A percentile compares a stretch with the other conserved stretches of the same genome.
phyloP scores from a whole-genome alignment of 2,329 filamentous ascomycete genomes.

The Colletotrichum acutatum region DNA sequence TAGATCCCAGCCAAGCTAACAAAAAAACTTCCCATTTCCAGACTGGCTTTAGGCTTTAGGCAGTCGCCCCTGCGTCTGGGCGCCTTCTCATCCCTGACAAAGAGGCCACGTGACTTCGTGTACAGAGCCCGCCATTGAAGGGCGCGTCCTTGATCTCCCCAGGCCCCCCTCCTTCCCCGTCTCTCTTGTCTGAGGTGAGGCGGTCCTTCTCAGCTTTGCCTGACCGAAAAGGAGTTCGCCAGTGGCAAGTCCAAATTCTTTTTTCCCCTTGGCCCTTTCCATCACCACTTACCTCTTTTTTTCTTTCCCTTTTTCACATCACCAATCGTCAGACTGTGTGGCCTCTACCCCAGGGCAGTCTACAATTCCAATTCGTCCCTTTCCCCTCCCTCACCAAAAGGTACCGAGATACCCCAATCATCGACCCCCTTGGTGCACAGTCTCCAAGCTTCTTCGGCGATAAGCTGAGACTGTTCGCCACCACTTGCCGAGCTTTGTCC shows the following conservation, averaged over 20 bases:
- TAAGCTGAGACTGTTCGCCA: constrained; percentile 33
- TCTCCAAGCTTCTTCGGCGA: constrained; percentile 12
- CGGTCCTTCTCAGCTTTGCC: neutral
- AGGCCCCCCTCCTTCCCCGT: neutral
- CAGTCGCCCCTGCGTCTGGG: constrained; percentile 4
- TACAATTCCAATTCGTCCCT: neutral
- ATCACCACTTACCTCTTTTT: neutral
- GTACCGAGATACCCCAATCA: neutral
- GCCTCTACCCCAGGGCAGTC: neutral
- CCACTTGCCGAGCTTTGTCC: constrained; percentile 33
- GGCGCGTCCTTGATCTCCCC: neutral
- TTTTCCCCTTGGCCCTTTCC: neutral
- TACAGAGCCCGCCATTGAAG: constrained; percentile 18
- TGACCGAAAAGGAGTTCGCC: constrained; percentile 1
- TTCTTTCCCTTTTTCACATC: neutral
- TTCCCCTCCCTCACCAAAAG: neutral
- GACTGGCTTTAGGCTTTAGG: neutral
- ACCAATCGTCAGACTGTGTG: neutral
- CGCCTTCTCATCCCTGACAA: constrained; percentile 5
- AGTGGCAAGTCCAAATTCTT: neutral
- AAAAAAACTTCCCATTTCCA: neutral
- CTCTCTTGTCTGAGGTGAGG: neutral
- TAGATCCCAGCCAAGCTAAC: neutral
- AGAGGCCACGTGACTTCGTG: constrained; percentile 34
- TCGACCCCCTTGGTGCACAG: neutral